Evolutionary conservation across 2,329 filamentous ascomycete genomes (phyloP), one percentile per base, ranked within the genome.

Genomic region (Colletotrichum cordylinicola): DNA sequence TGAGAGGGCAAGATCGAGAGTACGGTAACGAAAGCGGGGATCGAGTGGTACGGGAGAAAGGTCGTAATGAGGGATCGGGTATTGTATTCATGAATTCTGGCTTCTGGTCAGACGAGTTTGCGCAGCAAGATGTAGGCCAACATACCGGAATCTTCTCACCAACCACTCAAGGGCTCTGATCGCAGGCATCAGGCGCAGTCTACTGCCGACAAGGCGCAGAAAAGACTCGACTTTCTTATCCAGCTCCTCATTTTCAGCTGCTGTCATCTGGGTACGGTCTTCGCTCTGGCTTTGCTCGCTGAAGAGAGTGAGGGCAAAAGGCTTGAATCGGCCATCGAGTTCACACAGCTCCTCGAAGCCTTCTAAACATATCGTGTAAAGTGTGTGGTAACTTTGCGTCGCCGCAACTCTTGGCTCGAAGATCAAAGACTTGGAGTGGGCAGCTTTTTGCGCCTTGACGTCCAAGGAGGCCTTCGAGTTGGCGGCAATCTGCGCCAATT

Each of bases 111-210:
- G 73, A 68, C 8, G 18, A 9, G n/a, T 18, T 29, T 24, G n/a
- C 33, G 52, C 39, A 27, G 62, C 78, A 29, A 78, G 79, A 64
- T 77, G 77, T 48, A 72, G 24, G 27, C 13, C 16, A 9, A 80
- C 89, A 77, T 87, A 98, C 95, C 93, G 92, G 82, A 98, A 99
- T 81, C 96, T 91, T 81, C 97, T 90, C 70, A 99, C 91, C 62
- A 99, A 90, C 97, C 97, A 99, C 87, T 99, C 98, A 48, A 98
- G 89, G 18, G 96, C 93, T 85, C 98, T 98, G 70, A 98, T 91
- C 1, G 95, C 95, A 55, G 97, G 96, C 86, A 94, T 96, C 37
- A 99, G 88, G 78, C 96, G 89, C 78, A 99, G 83, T 55, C 94
- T 91, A 31, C 93, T 92, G 27, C 95, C 94, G 13, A 94, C 92